These are phyloP conservation scores for Cercospora zeae-maydis DNA, from an alignment of 2,329 filamentous ascomycete species.

Conservation along the genomic window DNA sequence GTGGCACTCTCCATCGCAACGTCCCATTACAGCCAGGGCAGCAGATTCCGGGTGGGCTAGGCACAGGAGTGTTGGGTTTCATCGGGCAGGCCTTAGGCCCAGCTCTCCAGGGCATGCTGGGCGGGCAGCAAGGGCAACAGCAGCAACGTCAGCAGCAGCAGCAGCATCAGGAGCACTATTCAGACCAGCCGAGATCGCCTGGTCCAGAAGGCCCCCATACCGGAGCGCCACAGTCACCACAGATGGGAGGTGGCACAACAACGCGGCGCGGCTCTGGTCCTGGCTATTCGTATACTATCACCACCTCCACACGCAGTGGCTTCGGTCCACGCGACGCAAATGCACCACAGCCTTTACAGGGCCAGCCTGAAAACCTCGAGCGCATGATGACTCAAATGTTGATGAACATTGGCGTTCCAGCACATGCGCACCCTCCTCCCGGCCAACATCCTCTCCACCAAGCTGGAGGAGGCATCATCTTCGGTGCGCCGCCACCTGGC, in stretches of 20 bases:
- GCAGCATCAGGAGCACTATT: slow-evolving; percentile 20
- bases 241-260: slow-evolving; percentile 13
- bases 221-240: slow-evolving; percentile 14
- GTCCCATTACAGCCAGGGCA: slow-evolving; percentile 16
- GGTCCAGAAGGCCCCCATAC: neutral
- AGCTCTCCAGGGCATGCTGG: slow-evolving; percentile 23
- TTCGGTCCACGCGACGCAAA: slow-evolving; percentile 52
- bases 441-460: neutral
- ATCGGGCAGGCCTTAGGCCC: slow-evolving; percentile 18
- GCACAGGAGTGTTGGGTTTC: slow-evolving; percentile 38
- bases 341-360: slow-evolving; percentile 44
- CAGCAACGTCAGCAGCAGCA: slow-evolving; percentile 9
- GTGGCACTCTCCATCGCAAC: slow-evolving; percentile 43
- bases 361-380: slow-evolving; percentile 33
- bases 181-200: slow-evolving; percentile 17
- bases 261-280: slow-evolving; percentile 26
- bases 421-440: neutral
- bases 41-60: slow-evolving; percentile 29
- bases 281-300: slow-evolving; percentile 33
- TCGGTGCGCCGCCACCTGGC: slow-evolving; percentile 1
- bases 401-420: slow-evolving; percentile 31
- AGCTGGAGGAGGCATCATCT: neutral
- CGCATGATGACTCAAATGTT: slow-evolving; percentile 35
- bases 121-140: slow-evolving; percentile 22
- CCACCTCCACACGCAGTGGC: slow-evolving; percentile 33